Evolutionary conservation across 768 basidiomycete genomes (phyloP).

Genomic region (Collybia mongolica): DNA sequence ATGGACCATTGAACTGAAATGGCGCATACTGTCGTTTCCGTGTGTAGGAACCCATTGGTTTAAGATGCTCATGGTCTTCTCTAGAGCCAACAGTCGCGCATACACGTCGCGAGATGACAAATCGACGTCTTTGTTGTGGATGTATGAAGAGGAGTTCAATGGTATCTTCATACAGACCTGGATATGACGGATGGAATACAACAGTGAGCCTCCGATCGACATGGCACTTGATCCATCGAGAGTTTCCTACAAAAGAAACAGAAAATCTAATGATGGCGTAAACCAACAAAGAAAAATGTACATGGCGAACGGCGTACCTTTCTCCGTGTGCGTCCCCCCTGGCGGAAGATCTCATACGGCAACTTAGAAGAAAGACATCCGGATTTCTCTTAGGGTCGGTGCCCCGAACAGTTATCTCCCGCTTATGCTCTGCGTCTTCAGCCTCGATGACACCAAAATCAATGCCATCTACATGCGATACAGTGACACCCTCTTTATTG

Average conservation of each 20-base stretch:
- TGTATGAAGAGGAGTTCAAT: constrained; percentile 52
- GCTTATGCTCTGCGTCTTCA: too few species aligned
- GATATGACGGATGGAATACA: constrained; percentile 26
- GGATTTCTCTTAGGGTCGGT: constrained; percentile 14
- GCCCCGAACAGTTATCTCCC: constrained; percentile 14
- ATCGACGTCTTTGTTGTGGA: constrained; percentile 32
- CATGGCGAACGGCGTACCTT: neutral
- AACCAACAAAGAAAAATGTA: neutral
- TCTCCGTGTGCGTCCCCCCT: constrained; percentile 8
- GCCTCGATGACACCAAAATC: constrained; percentile 50
- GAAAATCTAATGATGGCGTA: neutral
- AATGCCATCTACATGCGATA: constrained; percentile 31
- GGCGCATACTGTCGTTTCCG: constrained; percentile 20
- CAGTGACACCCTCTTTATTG: constrained; percentile 48
- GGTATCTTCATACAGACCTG: constrained; percentile 50
- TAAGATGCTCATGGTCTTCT: constrained; percentile 42
- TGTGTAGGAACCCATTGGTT: constrained; percentile 43
- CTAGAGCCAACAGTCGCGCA: constrained; percentile 41
- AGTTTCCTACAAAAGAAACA: constrained; percentile 10
- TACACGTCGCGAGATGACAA: constrained; percentile 45
- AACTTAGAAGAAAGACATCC: constrained; percentile 26
- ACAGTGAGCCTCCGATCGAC: constrained; percentile 22
- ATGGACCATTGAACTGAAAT: constrained; percentile 25
- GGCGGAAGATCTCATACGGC: constrained; percentile 23
- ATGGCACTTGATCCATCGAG: constrained; percentile 17